Evolutionary conservation across 2,329 filamentous ascomycete genomes (phyloP).

Genomic region (Torrubiellomyces zombiae): DNA sequence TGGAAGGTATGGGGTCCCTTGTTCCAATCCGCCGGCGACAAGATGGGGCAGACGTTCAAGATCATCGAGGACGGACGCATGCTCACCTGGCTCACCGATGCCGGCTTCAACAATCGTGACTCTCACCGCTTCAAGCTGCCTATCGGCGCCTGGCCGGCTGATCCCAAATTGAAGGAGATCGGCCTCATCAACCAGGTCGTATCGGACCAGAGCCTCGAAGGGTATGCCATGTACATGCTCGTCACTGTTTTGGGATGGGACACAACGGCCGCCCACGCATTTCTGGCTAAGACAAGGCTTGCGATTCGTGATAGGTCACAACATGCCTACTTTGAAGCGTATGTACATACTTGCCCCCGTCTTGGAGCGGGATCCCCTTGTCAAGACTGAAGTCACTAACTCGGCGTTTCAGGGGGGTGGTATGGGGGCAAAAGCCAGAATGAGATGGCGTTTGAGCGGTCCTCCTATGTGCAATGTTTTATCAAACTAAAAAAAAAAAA

Average conservation of each 20-base stretch:
- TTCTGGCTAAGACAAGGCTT: conserved; percentile 11
- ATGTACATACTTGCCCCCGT: too few relatives aligned
- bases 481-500: too few relatives aligned
- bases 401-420: too few relatives aligned
- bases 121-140: conserved; percentile 6
- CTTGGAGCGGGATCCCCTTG: too few relatives aligned
- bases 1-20: conserved; percentile 11
- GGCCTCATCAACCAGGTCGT: conserved; percentile 9
- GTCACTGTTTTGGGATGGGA: conserved; percentile 13
- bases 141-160: conserved; percentile 6
- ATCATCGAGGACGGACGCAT: conserved; percentile 8
- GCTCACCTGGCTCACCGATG: conserved; percentile 8
- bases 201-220: conserved; percentile 12
- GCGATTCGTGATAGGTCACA: conserved; percentile 8
- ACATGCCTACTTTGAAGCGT: too few relatives aligned
- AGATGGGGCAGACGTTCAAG: conserved; percentile 9
- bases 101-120: conserved; percentile 8
- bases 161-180: conserved; percentile 5
- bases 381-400: too few relatives aligned
- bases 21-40: conserved; percentile 10
- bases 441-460: too few relatives aligned
- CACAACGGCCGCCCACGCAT: conserved; percentile 8
- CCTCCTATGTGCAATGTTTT: too few relatives aligned
- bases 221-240: conserved; percentile 12
- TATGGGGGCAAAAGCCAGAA: too few relatives aligned